Conservation (phyloP, 768 basidiomycete species). For the Hygrophoropsis aurantiaca region DNA sequence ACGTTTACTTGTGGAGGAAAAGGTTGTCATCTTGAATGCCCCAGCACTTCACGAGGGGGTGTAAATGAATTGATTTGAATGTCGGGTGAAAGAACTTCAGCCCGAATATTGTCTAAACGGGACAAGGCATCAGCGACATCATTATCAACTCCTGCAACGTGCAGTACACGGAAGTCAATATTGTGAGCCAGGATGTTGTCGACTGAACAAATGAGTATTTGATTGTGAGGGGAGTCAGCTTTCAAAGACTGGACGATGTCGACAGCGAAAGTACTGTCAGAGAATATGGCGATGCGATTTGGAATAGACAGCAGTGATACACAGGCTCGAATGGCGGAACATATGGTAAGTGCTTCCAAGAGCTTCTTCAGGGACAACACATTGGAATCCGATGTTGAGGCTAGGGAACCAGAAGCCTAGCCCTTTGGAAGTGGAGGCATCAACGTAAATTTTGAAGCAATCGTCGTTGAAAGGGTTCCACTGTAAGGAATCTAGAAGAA, state of each 20-base stretch:
- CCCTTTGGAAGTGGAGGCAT: not conserved
- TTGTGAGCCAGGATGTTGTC: constrained; percentile 11
- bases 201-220: constrained; percentile 11
- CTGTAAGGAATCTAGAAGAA: constrained; percentile 13
- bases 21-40: constrained; percentile 14
- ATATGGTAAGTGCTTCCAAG: not conserved
- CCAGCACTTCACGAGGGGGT: constrained; percentile 29
- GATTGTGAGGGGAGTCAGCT: constrained; percentile 16
- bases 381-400: constrained; percentile 7
- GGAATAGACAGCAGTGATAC: not conserved
- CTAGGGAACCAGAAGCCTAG: constrained; percentile 12
- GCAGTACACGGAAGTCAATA: constrained; percentile 21
- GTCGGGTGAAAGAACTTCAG: not conserved
- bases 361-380: not conserved
- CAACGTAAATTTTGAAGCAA: constrained; percentile 1
- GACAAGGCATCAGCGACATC: constrained; percentile 17
- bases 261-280: constrained; percentile 34
- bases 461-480: not conserved
- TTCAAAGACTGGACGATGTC: constrained; percentile 29
- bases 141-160: constrained; percentile 21
- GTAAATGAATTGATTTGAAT: constrained; percentile 8
- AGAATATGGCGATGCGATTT: constrained; percentile 15
- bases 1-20: constrained; percentile 23
- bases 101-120: constrained; percentile 11
- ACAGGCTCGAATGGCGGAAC: not conserved